Evolutionary conservation across 352 stramenopile genomes (phyloP), one percentile per base, ranked within the genome.

Genomic region (Pythium brachiatum): DNA sequence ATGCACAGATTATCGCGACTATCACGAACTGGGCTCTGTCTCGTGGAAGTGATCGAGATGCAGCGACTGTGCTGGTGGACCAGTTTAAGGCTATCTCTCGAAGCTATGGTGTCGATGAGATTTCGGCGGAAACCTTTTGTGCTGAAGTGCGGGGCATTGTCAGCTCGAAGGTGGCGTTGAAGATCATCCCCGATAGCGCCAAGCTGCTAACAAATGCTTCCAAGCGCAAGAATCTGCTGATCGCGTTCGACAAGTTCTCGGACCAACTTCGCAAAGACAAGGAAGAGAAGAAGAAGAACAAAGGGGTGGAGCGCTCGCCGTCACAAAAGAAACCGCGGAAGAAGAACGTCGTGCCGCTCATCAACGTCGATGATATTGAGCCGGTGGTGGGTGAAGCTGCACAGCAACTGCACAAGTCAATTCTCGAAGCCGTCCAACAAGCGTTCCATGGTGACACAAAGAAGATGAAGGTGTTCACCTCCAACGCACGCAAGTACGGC

Each of bases 391-490:
- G 86, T 16, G 86, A 95, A 64, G 86, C 87, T 20, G 86, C 86
- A 0, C 78, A 87, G 43, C 69, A 93, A 50, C 70, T 95, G 20
- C 86, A 95, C 64, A 89, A 88, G 55, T 92, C 86, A 18, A 94
- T 95, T 46, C 58, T 95, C 34, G 84, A 95, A 57, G 76, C 81
- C 0, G 85, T 95, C 2, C 67, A 91, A 32, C 68, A 81, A 13
- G 81, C 85, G 11, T 92, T 95, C 52, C 55, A 72, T 44, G 84
- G 84, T 18, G 86, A 95, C 54, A 23, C 76, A 15, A 90, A 90
- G 75, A 89, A 90, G 62, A 92, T 95, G 81, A 94, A 95, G 61
- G 74, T 76, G 27, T 95, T 95, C 53, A 94, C 84, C 29, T 85
- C 78, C 32, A 89, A 91, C 51, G 85, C 86, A 32, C 86, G 86